A percentile compares a stretch with the other conserved stretches of the same genome.
phyloP scores from a whole-genome alignment of 2,329 filamentous ascomycete species.

The Stagonosporopsis cucurbitacearum region DNA sequence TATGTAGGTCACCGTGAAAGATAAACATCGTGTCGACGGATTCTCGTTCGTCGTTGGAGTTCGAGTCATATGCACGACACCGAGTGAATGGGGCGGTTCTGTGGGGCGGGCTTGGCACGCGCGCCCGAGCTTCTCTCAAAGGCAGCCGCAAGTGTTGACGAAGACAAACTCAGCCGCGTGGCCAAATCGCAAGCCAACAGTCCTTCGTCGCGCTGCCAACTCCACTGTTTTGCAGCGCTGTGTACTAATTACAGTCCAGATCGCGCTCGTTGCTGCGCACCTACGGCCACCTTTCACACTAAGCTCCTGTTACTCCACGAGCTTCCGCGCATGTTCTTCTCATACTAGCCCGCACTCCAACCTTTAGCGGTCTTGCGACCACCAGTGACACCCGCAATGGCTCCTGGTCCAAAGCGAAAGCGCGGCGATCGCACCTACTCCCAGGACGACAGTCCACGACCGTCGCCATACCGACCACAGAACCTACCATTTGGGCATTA shows the following conservation, averaged over 20 bases:
- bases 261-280: neutral
- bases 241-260: neutral
- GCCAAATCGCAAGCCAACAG: conserved; percentile 19
- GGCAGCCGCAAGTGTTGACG: conserved; percentile 14
- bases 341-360: conserved; percentile 26
- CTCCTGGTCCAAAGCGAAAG: conserved; percentile 64
- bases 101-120: conserved; percentile 13
- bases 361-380: conserved; percentile 36
- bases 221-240: conserved; percentile 13
- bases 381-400: conserved; percentile 53
- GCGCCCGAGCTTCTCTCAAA: conserved; percentile 21
- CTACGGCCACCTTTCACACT: neutral
- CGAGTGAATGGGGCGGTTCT: conserved; percentile 6
- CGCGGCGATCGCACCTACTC: conserved; percentile 55
- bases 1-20: neutral
- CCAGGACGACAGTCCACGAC: conserved; percentile 52
- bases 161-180: conserved; percentile 26
- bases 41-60: too few species aligned
- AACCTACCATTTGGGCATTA: conserved; percentile 61
- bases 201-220: conserved; percentile 19
- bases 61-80: neutral
- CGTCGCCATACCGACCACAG: conserved; percentile 60
- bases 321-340: conserved; percentile 39
- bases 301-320: conserved; percentile 5
- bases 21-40: too few species aligned